Conservation (phyloP, 352 stramenopile genomes). For the Phytopythium chamaehyphon region DNA sequence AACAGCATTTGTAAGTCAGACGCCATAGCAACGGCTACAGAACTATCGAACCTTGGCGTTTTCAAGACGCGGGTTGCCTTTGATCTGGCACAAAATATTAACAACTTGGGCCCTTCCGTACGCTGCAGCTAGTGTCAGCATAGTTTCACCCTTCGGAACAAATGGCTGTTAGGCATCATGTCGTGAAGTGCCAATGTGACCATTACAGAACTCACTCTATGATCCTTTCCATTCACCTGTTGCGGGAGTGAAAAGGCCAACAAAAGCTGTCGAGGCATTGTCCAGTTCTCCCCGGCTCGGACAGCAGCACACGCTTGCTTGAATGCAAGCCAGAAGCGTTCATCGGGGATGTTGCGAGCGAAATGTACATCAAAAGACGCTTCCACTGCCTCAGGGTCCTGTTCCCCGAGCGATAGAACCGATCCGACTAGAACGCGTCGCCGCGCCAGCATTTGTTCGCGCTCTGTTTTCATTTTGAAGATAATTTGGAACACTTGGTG, state of each 20-base stretch:
- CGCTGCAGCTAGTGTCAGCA: slow-evolving; percentile 57
- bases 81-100: slow-evolving; percentile 62
- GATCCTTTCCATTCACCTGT: slow-evolving; percentile 59
- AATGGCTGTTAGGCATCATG: too few species aligned
- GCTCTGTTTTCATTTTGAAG: slow-evolving; percentile 13
- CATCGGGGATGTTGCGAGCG: slow-evolving; percentile 22
- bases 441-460: slow-evolving; percentile 27
- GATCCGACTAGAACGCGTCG: slow-evolving; percentile 36
- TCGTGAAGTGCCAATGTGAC: not conserved
- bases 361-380: slow-evolving; percentile 50
- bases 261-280: slow-evolving; percentile 42
- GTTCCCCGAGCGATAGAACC: slow-evolving; percentile 27
- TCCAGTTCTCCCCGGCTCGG: slow-evolving; percentile 25
- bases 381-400: slow-evolving; percentile 41
- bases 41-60: slow-evolving; percentile 43
- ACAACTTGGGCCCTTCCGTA: slow-evolving; percentile 44
- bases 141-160: slow-evolving; percentile 51
- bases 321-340: slow-evolving; percentile 51
- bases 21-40: too few species aligned
- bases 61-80: slow-evolving; percentile 47
- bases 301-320: slow-evolving; percentile 45
- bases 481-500: not conserved
- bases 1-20: too few species aligned
- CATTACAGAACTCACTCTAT: slow-evolving; percentile 15
- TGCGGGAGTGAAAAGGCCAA: slow-evolving; percentile 57